A percentile compares a stretch with the other conserved stretches of the same genome.
Conservation (phyloP, 768 basidiomycete species). For the Russula olivacea region DNA sequence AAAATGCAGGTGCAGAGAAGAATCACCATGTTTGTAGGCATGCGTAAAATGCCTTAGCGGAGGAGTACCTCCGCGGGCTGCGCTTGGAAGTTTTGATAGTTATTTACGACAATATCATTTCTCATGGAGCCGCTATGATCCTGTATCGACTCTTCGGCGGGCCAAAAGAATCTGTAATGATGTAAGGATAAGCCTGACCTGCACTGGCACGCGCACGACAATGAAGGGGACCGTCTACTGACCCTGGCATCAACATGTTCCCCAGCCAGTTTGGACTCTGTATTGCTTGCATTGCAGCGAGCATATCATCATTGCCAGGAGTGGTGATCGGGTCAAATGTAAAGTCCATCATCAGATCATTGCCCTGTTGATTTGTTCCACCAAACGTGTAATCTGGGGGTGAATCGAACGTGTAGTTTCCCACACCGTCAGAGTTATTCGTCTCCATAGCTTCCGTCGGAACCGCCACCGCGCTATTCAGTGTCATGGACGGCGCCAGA, state of each 20-base stretch:
- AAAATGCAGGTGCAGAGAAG: neutral
- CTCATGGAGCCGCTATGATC: neutral
- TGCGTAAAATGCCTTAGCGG: neutral
- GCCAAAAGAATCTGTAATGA: constrained; percentile 20
- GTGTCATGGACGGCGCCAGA: neutral
- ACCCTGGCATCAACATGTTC: constrained; percentile 86
- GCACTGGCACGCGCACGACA: neutral
- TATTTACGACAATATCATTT: neutral
- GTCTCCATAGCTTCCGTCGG: neutral
- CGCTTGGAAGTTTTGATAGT: neutral
- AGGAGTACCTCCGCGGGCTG: constrained; percentile 3
- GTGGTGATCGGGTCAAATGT: constrained; percentile 15
- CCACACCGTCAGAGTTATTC: neutral
- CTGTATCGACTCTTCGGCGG: constrained; percentile 5
- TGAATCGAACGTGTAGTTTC: constrained; percentile 6
- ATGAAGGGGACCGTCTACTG: constrained; percentile 10
- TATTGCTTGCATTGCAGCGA: constrained; percentile 68
- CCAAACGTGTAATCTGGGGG: constrained; percentile 14
- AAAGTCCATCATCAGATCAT: constrained; percentile 11
- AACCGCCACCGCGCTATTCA: neutral
- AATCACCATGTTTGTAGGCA: neutral
- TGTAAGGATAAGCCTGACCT: neutral
- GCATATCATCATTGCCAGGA: constrained; percentile 39
- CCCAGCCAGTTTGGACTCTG: constrained; percentile 70
- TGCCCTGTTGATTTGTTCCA: neutral